Conservation (phyloP, 495 filamentous ascomycete species). For the Hypoxylon fragiforme region DNA sequence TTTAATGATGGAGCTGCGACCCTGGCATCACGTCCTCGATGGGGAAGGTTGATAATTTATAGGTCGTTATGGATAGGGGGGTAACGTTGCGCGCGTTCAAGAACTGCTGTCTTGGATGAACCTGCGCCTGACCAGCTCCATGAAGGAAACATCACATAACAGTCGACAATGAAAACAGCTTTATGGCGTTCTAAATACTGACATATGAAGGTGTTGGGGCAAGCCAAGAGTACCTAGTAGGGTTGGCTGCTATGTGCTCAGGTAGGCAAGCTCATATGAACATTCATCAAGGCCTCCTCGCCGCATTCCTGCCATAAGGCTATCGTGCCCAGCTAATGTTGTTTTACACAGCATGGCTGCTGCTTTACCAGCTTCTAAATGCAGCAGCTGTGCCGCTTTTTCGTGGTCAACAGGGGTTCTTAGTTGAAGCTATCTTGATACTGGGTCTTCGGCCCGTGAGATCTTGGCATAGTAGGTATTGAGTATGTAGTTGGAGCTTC, state of each 20-base stretch:
- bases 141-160: background rate
- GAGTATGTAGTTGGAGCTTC: background rate
- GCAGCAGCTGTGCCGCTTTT: background rate
- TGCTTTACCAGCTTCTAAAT: background rate
- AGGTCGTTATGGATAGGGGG: too few relatives aligned
- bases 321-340: too few relatives aligned
- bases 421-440: background rate
- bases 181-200: background rate
- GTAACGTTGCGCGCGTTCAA: background rate
- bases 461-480: too few relatives aligned
- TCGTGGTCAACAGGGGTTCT: background rate
- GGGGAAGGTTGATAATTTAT: background rate
- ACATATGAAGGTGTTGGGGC: too few relatives aligned
- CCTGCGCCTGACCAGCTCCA: background rate
- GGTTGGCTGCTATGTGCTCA: background rate
- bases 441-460: too few relatives aligned
- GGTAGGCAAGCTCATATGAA: background rate
- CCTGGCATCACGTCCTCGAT: background rate
- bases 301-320: too few relatives aligned
- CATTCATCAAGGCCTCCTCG: background rate
- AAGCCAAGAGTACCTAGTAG: too few relatives aligned
- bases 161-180: background rate
- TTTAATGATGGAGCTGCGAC: background rate
- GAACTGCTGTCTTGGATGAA: background rate
- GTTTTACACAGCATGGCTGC: too few relatives aligned